These are phyloP conservation scores for Trapa bicornis DNA, from an alignment of 345 rosid species.

Conservation along the genomic window DNA sequence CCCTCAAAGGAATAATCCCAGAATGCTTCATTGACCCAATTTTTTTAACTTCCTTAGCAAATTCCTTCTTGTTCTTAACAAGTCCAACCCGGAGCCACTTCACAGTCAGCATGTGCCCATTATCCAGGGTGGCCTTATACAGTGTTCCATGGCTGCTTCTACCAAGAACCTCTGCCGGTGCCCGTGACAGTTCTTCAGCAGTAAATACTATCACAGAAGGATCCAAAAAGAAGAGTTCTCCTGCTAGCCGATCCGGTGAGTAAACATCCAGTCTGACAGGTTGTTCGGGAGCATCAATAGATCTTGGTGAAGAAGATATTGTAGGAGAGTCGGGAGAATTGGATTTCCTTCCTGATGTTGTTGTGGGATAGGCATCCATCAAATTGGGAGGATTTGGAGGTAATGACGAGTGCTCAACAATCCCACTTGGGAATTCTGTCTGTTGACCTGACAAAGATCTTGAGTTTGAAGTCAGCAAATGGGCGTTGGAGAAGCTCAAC, in stretches of 20 bases:
- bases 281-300: conserved; percentile 44
- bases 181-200: conserved; percentile 84
- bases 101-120: conserved; percentile 73
- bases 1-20: conserved; percentile 65
- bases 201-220: conserved; percentile 52
- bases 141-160: conserved; percentile 95
- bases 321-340: conserved; percentile 57
- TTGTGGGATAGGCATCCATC: conserved; percentile 36
- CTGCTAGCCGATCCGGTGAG: conserved; percentile 92
- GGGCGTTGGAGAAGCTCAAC: conserved; percentile 80
- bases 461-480: conserved; percentile 73
- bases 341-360: conserved; percentile 56
- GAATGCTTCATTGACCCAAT: conserved; percentile 67
- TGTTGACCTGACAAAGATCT: conserved; percentile 65
- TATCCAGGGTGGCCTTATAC: conserved; percentile 78
- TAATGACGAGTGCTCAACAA: conserved; percentile 35
- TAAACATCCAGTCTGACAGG: conserved; percentile 67
- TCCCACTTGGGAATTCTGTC: conserved; percentile 40
- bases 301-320: conserved; percentile 62
- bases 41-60: conserved; percentile 75
- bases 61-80: conserved; percentile 83
- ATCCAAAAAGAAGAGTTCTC: conserved; percentile 77
- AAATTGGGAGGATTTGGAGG: conserved; percentile 45
- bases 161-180: conserved; percentile 97
- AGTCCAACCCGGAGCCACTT: conserved; percentile 94